These are phyloP conservation scores for Ananas comosus DNA, from an alignment of 176 grass and related monocot species.

Conservation along the genomic window DNA sequence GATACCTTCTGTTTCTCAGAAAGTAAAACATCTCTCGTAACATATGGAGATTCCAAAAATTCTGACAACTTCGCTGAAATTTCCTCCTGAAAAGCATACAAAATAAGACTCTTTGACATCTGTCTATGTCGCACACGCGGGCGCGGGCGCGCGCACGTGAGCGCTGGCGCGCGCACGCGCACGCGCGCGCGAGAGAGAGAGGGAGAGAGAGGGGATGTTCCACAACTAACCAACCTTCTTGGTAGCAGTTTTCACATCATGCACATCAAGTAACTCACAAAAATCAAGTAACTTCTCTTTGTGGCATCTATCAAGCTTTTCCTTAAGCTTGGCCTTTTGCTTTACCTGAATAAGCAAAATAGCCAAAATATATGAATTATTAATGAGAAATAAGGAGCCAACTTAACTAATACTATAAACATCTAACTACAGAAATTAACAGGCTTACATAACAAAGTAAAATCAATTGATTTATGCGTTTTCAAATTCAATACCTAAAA, in stretches of 20 bases:
- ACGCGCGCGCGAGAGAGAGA: no score
- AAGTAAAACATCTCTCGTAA: constrained; percentile 82
- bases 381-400: constrained; percentile 5
- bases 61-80: constrained; percentile 70
- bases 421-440: no score
- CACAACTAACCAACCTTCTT: constrained; percentile 54
- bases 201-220: neutral
- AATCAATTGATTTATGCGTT: no score
- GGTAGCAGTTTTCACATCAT: constrained; percentile 34
- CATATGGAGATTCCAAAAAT: constrained; percentile 82
- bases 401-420: no score
- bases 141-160: no score
- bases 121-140: no score
- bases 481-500: no score
- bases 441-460: no score
- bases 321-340: constrained; percentile 51
- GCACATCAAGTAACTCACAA: constrained; percentile 75
- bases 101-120: neutral
- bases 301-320: constrained; percentile 71
- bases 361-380: constrained; percentile 2
- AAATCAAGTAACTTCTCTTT: constrained; percentile 88
- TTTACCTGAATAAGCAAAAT: constrained; percentile 66
- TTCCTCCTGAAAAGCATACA: constrained; percentile 59
- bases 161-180: no score
- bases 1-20: constrained; percentile 32